These are phyloP conservation scores for Apophysomyces trapeziformis DNA, from an alignment of 371 early-diverging fungal genomes.

Conservation along the genomic window DNA sequence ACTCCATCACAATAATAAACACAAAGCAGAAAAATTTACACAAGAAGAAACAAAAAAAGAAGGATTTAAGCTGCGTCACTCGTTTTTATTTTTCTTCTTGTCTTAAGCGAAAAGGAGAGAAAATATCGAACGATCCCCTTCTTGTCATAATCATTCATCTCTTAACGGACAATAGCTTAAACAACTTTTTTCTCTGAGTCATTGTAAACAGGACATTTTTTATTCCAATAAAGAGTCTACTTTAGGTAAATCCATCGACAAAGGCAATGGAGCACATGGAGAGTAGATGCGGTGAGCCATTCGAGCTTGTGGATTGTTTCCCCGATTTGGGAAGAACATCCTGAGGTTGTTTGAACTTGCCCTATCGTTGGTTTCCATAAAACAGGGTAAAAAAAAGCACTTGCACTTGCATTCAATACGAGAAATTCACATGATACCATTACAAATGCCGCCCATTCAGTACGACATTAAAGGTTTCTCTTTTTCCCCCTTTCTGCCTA, in stretches of 20 bases:
- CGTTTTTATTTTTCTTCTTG: background rate
- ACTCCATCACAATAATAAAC: background rate
- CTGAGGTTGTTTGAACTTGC: background rate
- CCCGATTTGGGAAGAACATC: background rate
- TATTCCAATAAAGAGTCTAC: no score
- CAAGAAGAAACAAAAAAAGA: constrained; percentile 12
- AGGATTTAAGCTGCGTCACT: background rate
- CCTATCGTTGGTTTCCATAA: no score
- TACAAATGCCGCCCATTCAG: background rate
- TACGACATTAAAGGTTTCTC: background rate
- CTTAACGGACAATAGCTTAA: no score
- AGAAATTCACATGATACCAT: constrained; percentile 7
- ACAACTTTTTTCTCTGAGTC: no score
- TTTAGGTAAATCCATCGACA: no score
- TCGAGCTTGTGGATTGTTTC: no score
- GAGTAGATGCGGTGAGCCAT: no score
- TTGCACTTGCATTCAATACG: background rate
- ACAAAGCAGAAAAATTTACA: background rate
- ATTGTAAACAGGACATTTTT: no score
- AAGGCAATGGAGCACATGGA: no score
- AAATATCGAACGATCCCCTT: background rate
- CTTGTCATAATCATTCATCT: no score
- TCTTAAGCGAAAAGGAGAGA: background rate
- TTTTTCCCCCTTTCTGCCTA: background rate
- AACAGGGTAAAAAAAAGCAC: no score